Evolutionary conservation across 345 rosid genomes (phyloP).

Genomic region (Psidium friedrichsthalianum): DNA sequence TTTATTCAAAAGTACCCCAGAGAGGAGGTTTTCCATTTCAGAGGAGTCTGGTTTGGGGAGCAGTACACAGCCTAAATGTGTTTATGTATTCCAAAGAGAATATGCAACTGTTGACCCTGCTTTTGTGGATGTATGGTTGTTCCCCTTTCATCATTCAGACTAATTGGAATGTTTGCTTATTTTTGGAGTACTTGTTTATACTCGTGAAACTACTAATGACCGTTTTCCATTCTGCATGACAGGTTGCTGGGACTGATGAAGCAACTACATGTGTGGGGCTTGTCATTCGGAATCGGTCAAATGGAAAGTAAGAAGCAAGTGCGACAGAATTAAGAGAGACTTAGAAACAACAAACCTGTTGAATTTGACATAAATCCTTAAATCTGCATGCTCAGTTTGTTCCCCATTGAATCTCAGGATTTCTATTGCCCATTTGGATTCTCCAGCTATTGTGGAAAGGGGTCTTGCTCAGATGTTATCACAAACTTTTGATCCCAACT

Average conservation of each 20-base stretch:
- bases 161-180: neutral
- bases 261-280: slow-evolving; percentile 84
- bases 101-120: slow-evolving; percentile 63
- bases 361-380: neutral
- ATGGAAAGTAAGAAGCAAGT: slow-evolving; percentile 48
- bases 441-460: slow-evolving; percentile 42
- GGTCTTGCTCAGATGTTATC: slow-evolving; percentile 72
- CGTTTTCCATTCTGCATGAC: neutral
- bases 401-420: slow-evolving; percentile 39
- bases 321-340: neutral
- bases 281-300: slow-evolving; percentile 54
- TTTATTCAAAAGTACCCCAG: slow-evolving; percentile 36
- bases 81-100: slow-evolving; percentile 78
- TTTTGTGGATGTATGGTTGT: slow-evolving; percentile 47
- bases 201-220: neutral
- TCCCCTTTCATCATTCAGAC: neutral
- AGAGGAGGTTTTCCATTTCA: slow-evolving; percentile 22
- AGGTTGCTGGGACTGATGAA: slow-evolving; percentile 82
- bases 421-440: slow-evolving; percentile 82
- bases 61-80: slow-evolving; percentile 20
- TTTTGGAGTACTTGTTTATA: neutral
- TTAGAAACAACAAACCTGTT: neutral
- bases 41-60: slow-evolving; percentile 7
- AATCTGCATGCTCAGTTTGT: neutral
- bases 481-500: slow-evolving; percentile 17